A percentile compares a stretch with the other conserved stretches of the same genome.
Evolutionary conservation across 2,329 filamentous ascomycete genomes (phyloP).

Genomic region (Clonostachys chloroleuca): DNA sequence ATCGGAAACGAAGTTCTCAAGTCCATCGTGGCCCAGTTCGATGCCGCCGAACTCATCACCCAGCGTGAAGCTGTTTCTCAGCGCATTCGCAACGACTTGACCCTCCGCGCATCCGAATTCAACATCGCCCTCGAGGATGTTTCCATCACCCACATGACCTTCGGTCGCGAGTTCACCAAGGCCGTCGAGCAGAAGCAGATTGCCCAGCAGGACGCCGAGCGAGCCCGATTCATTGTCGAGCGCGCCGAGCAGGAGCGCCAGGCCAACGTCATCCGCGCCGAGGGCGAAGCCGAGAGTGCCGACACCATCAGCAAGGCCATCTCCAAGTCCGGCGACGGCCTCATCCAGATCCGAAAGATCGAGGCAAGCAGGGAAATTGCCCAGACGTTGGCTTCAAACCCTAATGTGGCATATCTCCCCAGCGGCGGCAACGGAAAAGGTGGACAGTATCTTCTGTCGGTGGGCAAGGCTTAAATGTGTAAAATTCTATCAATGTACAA

Average conservation of each 20-base stretch:
- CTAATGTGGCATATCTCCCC: conserved; percentile 93
- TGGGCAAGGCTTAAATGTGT: conserved; percentile 30
- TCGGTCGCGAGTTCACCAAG: conserved; percentile 97
- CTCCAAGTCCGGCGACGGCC: conserved; percentile 85
- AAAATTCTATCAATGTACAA: conserved; percentile 8
- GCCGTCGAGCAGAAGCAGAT: conserved; percentile 99
- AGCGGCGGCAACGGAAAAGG: conserved; percentile 62
- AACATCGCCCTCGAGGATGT: conserved; percentile 99
- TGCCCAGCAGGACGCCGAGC: conserved; percentile 96
- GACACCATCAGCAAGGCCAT: conserved; percentile 95
- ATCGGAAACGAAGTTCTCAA: conserved; percentile 99
- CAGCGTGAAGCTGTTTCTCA: conserved; percentile 96
- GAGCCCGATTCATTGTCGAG: conserved; percentile 97
- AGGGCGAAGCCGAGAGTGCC: conserved; percentile 95
- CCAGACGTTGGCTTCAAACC: conserved; percentile 80
- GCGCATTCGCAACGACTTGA: conserved; percentile 87
- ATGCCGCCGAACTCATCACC: conserved; percentile 96
- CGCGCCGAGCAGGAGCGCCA: conserved; percentile 98
- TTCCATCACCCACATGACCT: conserved; percentile 99
- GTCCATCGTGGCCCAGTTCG: conserved; percentile 97
- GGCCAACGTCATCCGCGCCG: conserved; percentile 95
- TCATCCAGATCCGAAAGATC: conserved; percentile 95
- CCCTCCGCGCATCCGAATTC: conserved; percentile 92
- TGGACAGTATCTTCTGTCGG: conserved; percentile 48
- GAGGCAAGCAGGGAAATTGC: conserved; percentile 97